These are phyloP conservation scores for Musa schizocarpa DNA, from an alignment of 176 grass and related monocot species.

Conservation along the genomic window DNA sequence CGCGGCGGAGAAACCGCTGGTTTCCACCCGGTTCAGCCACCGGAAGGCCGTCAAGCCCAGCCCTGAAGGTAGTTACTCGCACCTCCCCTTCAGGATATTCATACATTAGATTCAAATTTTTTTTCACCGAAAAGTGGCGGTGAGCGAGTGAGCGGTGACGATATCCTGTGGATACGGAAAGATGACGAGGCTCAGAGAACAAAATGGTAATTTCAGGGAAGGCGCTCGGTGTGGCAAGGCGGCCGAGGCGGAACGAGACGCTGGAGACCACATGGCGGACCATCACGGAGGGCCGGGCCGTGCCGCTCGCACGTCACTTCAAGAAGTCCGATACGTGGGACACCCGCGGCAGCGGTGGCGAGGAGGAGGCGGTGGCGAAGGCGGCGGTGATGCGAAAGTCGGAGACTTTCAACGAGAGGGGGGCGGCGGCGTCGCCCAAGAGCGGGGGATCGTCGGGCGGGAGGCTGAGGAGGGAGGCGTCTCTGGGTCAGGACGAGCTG, in stretches of 20 bases:
- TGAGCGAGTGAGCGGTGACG: not conserved
- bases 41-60: constrained; percentile 51
- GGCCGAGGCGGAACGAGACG: constrained; percentile 55
- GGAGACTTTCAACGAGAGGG: constrained; percentile 56
- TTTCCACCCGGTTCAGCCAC: constrained; percentile 40
- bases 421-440: not conserved
- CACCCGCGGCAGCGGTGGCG: constrained; percentile 12
- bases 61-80: constrained; percentile 49
- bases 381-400: constrained; percentile 35
- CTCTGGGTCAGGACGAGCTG: constrained; percentile 83
- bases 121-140: not conserved
- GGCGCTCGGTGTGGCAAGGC: constrained; percentile 47
- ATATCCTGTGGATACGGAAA: not conserved
- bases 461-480: constrained; percentile 62
- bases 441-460: constrained; percentile 21
- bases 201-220: constrained; percentile 16
- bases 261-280: constrained; percentile 94
- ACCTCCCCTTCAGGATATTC: not conserved
- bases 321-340: constrained; percentile 98
- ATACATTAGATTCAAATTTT: not conserved
- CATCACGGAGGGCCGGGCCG: constrained; percentile 74
- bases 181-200: not conserved
- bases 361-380: constrained; percentile 26
- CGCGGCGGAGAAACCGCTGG: constrained; percentile 48
- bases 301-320: constrained; percentile 74